Evolutionary conservation across 2,329 filamentous ascomycete species (phyloP).

Genomic region (Annulohypoxylon truncatum): DNA sequence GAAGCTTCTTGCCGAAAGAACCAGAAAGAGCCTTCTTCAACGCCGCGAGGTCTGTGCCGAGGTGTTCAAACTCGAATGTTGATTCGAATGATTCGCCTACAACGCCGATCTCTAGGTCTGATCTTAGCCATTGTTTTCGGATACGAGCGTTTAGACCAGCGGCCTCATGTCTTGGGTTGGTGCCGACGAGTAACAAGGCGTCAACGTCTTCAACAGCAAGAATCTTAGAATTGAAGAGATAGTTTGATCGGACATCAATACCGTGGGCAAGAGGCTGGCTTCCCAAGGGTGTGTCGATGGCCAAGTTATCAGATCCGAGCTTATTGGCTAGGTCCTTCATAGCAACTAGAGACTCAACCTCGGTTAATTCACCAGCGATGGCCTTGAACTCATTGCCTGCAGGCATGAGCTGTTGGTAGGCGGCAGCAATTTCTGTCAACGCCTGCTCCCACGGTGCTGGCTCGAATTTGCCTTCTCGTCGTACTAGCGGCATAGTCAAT

Average conservation of each 20-base stretch:
- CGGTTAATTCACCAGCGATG: constrained; percentile 88
- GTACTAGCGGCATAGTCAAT: constrained; percentile 90
- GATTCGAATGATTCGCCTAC: constrained; percentile 92
- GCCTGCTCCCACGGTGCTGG: constrained; percentile 97
- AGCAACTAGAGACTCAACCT: constrained; percentile 92
- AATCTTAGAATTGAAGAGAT: constrained; percentile 96
- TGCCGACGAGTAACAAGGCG: constrained; percentile 89
- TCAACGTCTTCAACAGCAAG: constrained; percentile 95
- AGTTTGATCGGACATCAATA: constrained; percentile 92
- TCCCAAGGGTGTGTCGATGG: constrained; percentile 88
- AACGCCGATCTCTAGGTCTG: constrained; percentile 91
- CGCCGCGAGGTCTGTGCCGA: constrained; percentile 81
- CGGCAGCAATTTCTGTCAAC: constrained; percentile 84
- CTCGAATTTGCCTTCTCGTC: constrained; percentile 89
- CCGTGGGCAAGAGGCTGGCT: constrained; percentile 89
- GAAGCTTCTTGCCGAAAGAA: constrained; percentile 91
- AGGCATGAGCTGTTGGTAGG: constrained; percentile 81
- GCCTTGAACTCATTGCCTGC: constrained; percentile 96
- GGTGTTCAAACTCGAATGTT: constrained; percentile 94
- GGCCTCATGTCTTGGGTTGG: constrained; percentile 94
- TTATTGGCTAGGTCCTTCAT: constrained; percentile 98
- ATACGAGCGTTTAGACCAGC: constrained; percentile 96
- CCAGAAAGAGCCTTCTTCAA: constrained; percentile 88
- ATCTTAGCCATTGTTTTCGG: constrained; percentile 96
- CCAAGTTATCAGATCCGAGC: constrained; percentile 94